phyloP scores from a whole-genome alignment of 2,329 filamentous ascomycete species.

The Aureobasidium sp. region DNA sequence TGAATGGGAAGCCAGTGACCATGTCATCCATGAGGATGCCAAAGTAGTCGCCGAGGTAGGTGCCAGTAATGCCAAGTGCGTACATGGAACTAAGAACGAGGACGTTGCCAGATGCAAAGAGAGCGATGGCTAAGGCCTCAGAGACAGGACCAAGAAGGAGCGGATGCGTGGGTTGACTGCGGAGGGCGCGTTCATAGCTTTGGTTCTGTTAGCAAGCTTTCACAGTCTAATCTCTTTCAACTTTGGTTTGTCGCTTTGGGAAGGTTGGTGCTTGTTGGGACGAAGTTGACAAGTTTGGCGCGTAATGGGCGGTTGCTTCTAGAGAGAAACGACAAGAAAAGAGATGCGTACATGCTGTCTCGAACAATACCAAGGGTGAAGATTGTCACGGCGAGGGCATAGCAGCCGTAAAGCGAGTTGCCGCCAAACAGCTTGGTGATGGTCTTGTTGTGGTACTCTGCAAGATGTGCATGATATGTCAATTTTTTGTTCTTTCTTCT shows the following conservation, averaged over 20 bases:
- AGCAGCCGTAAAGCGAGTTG: conserved; percentile 73
- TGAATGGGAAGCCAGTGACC: conserved; percentile 95
- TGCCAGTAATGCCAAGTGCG: conserved; percentile 87
- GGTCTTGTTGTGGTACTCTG: conserved; percentile 86
- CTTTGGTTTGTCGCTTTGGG: conserved; percentile 6
- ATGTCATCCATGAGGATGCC: conserved; percentile 95
- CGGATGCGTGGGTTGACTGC: conserved; percentile 67
- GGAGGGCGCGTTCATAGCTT: conserved; percentile 78
- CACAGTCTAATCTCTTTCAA: neutral
- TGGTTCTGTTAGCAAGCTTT: conserved; percentile 21
- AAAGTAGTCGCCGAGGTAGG: conserved; percentile 97
- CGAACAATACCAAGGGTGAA: conserved; percentile 87
- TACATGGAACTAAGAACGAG: conserved; percentile 87
- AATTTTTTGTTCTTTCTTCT: neutral
- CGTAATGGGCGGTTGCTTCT: conserved; percentile 8
- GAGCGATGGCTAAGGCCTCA: conserved; percentile 59
- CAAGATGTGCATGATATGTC: neutral
- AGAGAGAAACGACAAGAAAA: neutral
- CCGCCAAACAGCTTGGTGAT: conserved; percentile 82
- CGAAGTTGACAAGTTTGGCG: neutral
- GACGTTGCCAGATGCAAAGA: conserved; percentile 70
- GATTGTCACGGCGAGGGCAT: conserved; percentile 79
- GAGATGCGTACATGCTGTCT: conserved; percentile 49
- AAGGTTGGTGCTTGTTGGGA: neutral
- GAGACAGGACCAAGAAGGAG: conserved; percentile 55